A percentile compares a stretch with the other conserved stretches of the same genome.
Evolutionary conservation across 2,329 filamentous ascomycete genomes (phyloP).

Genomic region (Aspergillus tamarii): DNA sequence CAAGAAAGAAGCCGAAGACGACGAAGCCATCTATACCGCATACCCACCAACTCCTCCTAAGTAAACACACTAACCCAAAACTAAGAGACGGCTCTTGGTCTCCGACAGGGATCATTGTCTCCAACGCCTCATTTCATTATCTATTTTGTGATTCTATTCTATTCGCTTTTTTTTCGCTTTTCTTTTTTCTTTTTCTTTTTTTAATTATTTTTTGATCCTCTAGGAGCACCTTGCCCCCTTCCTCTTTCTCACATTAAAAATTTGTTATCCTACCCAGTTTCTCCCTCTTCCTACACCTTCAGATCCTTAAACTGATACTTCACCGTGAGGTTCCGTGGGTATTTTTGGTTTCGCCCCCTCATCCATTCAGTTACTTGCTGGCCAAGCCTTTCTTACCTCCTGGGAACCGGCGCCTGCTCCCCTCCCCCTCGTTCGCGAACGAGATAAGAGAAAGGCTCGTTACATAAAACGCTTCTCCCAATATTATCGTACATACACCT

Average conservation of each 20-base stretch:
- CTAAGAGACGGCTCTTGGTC: conserved; percentile 19
- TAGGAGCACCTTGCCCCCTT: background rate
- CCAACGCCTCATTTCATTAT: conserved; percentile 12
- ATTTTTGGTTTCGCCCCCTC: conserved; percentile 21
- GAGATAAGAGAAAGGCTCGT: conserved; percentile 15
- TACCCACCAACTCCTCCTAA: conserved; percentile 9
- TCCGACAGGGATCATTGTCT: conserved; percentile 22
- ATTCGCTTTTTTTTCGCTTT: conserved; percentile 4
- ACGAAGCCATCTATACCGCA: conserved; percentile 1
- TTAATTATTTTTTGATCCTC: conserved; percentile 4
- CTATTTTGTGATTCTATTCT: conserved; percentile 7
- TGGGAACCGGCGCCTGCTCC: conserved; percentile 14
- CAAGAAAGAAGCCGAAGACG: background rate
- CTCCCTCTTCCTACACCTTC: conserved; percentile 3
- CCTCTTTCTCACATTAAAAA: background rate
- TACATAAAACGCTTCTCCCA: conserved; percentile 3
- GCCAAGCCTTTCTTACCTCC: conserved; percentile 24
- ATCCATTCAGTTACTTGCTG: conserved; percentile 33
- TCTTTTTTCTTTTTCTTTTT: conserved; percentile 7
- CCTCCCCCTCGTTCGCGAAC: conserved; percentile 12
- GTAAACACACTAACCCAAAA: conserved; percentile 7
- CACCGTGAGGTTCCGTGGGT: conserved; percentile 3
- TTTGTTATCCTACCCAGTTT: conserved; percentile 5
- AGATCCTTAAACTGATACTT: background rate
- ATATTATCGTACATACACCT: conserved; percentile 15